A percentile compares a stretch with the other conserved stretches of the same genome.
Evolutionary conservation across 2,329 filamentous ascomycete species (phyloP).

Genomic region (Calonectria pteridis): DNA sequence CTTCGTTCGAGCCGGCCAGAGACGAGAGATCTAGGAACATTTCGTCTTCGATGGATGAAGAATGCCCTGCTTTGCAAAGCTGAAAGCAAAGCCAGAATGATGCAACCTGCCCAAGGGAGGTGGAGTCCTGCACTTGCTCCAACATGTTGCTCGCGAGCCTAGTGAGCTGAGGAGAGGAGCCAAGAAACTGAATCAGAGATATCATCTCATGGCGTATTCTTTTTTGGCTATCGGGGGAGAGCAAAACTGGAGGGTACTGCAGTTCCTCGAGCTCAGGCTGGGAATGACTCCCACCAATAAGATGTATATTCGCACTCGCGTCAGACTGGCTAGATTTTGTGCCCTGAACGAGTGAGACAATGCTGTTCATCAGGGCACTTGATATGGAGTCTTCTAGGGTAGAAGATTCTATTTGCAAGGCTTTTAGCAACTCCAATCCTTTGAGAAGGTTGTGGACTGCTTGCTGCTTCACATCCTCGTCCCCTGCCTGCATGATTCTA

Average conservation of each 20-base stretch:
- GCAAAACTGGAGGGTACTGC: conserved; percentile 71
- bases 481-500: conserved; percentile 84
- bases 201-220: conserved; percentile 69
- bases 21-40: conserved; percentile 72
- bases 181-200: conserved; percentile 68
- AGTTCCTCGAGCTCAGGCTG: conserved; percentile 24
- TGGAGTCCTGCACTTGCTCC: conserved; percentile 69
- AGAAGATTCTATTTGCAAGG: conserved; percentile 73
- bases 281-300: conserved; percentile 41
- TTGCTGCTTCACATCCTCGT: conserved; percentile 81
- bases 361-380: conserved; percentile 79
- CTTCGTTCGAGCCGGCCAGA: conserved; percentile 51
- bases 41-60: conserved; percentile 67
- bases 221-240: conserved; percentile 75
- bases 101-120: conserved; percentile 72
- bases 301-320: conserved; percentile 41
- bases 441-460: conserved; percentile 83
- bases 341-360: conserved; percentile 59
- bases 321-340: conserved; percentile 32
- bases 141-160: conserved; percentile 75
- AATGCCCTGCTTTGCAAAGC: conserved; percentile 71
- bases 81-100: conserved; percentile 86
- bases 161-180: conserved; percentile 69
- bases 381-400: conserved; percentile 77
- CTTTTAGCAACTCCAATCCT: conserved; percentile 74